Conservation (phyloP, 2,329 filamentous ascomycete species). For the Fonsecaea multimorphosa region DNA sequence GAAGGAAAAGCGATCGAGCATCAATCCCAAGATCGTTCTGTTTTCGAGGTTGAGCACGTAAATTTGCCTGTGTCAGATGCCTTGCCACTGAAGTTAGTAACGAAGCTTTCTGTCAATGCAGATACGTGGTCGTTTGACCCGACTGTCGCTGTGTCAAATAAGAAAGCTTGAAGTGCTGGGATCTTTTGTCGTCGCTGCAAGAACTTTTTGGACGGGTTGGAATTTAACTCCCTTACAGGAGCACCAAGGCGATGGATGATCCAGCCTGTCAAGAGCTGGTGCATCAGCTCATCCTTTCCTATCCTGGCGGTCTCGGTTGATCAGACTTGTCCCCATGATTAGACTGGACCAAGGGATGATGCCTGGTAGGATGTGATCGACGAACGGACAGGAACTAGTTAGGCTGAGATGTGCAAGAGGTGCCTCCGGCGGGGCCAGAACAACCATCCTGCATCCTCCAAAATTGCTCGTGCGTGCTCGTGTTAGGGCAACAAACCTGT, state of each 20-base stretch:
- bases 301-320: neutral
- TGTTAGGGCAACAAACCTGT: neutral
- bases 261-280: neutral
- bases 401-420: neutral
- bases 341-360: neutral
- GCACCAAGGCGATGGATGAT: neutral
- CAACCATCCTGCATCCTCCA: neutral
- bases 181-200: conserved; percentile 1
- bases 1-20: neutral
- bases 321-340: conserved; percentile 1
- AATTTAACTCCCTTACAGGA: neutral
- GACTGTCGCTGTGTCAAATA: neutral
- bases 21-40: neutral
- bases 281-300: neutral
- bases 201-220: neutral
- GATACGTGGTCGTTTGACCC: neutral
- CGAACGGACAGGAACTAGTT: conserved; percentile 7
- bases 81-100: neutral
- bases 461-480: neutral
- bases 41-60: neutral
- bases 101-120: neutral
- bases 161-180: neutral
- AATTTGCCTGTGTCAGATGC: neutral
- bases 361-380: conserved; percentile 2
- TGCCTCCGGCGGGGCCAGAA: neutral